phyloP scores from a whole-genome alignment of 306 rosid genomes.

The Castanea sativa region DNA sequence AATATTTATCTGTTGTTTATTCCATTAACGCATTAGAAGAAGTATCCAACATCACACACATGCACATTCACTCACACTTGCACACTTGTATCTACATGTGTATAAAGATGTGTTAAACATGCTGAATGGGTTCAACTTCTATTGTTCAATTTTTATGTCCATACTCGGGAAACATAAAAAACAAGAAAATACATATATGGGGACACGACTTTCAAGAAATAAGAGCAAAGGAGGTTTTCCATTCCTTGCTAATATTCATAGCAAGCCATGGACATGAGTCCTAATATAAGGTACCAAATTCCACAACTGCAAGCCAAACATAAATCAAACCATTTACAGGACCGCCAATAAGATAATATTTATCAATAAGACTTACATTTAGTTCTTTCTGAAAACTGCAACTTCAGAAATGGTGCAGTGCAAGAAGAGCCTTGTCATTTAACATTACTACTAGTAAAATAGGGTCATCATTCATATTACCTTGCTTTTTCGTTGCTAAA shows the following conservation, averaged over 20 bases:
- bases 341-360: neutral
- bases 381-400: neutral
- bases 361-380: neutral
- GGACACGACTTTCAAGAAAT: neutral
- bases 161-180: constrained; percentile 6
- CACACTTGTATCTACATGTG: neutral
- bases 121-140: neutral
- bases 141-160: neutral
- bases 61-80: neutral
- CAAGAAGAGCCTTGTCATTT: neutral
- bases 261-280: neutral
- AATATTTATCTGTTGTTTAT: constrained; percentile 55
- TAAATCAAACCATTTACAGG: neutral
- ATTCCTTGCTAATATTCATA: constrained; percentile 1
- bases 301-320: neutral
- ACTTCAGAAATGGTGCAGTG: neutral
- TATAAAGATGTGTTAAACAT: neutral
- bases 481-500: constrained; percentile 64
- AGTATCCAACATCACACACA: neutral
- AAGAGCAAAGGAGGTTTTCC: neutral
- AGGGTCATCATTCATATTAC: constrained; percentile 34
- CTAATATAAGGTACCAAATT: neutral
- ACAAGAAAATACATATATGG: neutral
- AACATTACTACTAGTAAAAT: neutral
- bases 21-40: neutral